Conservation (phyloP, 257 asterid genomes). For the Nicotiana tabacum region DNA sequence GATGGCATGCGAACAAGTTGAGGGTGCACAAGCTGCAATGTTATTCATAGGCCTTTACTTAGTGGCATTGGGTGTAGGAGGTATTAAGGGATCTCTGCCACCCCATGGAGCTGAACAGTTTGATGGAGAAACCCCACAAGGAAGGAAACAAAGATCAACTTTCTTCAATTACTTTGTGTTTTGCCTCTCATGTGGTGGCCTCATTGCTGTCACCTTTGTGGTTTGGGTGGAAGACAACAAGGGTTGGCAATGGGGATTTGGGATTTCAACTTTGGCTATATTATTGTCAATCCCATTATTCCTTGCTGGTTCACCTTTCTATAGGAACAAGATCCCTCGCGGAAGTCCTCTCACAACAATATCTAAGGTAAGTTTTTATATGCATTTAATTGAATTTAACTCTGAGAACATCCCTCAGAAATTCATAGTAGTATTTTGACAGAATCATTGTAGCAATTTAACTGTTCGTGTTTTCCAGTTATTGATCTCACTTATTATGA, state of each 20-base stretch:
- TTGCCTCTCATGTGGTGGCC: conserved; percentile 64
- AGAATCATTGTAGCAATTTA: no score
- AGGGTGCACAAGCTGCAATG: conserved; percentile 66
- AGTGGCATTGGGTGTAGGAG: conserved; percentile 72
- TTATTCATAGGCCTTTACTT: conserved; percentile 62
- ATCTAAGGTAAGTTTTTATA: conserved; percentile 35
- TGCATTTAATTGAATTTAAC: not conserved
- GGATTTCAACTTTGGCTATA: conserved; percentile 58
- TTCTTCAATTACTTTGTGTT: conserved; percentile 86
- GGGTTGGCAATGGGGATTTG: conserved; percentile 96
- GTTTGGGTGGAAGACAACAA: conserved; percentile 92
- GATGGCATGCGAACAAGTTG: conserved; percentile 46
- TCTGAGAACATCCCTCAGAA: no score
- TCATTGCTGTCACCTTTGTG: conserved; percentile 72
- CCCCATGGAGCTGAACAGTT: conserved; percentile 82
- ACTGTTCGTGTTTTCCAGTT: no score
- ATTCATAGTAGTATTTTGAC: no score
- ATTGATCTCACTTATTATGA: no score
- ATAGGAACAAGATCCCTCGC: conserved; percentile 55
- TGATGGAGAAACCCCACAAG: conserved; percentile 50
- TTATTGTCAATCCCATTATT: conserved; percentile 60
- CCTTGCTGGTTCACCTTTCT: conserved; percentile 50
- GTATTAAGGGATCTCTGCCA: conserved; percentile 76
- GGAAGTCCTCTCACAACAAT: conserved; percentile 77
- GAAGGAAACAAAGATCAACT: conserved; percentile 69